Evolutionary conservation across 2,329 filamentous ascomycete species (phyloP).

Genomic region (Penicillium glabrum): DNA sequence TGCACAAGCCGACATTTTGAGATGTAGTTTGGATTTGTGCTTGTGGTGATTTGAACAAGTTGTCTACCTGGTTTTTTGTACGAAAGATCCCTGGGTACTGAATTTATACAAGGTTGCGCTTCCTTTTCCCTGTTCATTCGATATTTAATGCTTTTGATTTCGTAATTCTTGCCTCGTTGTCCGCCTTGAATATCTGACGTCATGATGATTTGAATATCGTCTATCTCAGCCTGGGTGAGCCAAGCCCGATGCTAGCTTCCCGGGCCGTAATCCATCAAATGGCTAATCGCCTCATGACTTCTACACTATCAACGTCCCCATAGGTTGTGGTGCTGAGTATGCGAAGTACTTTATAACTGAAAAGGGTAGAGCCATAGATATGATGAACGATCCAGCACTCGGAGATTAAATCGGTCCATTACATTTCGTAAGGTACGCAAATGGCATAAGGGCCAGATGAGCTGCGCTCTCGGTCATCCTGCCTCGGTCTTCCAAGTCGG

Average conservation of each 20-base stretch:
- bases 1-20: slow-evolving; percentile 11
- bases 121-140: background rate
- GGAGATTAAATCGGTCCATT: too few species aligned
- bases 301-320: too few species aligned
- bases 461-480: background rate
- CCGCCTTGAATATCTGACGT: background rate
- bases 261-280: too few species aligned
- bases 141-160: background rate
- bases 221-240: background rate
- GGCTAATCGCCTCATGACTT: too few species aligned
- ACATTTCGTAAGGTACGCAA: background rate
- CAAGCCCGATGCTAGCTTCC: background rate
- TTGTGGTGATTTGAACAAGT: background rate
- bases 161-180: background rate
- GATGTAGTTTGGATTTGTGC: background rate
- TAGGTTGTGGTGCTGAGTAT: too few species aligned
- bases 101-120: background rate
- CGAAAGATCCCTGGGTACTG: background rate
- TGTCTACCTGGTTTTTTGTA: background rate
- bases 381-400: background rate
- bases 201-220: background rate
- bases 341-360: too few species aligned
- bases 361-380: background rate
- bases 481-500: background rate
- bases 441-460: background rate